Evolutionary conservation across 1,284 basidiomycete genomes (phyloP).

Genomic region (Hemileia vastatrix): DNA sequence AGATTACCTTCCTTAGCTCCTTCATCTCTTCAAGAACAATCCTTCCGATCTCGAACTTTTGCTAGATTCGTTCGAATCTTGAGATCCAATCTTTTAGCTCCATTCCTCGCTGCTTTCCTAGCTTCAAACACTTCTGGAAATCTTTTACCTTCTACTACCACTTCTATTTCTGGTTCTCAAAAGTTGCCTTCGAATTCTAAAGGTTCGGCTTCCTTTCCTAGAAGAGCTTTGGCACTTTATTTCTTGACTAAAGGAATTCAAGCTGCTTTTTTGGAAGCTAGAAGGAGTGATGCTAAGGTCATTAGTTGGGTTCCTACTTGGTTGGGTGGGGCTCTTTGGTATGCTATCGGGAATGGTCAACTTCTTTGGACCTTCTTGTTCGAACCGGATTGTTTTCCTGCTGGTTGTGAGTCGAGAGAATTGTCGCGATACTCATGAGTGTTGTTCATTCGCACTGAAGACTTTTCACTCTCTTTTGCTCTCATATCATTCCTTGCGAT

Average conservation of each 20-base stretch:
- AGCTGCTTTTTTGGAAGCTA: constrained; percentile 25
- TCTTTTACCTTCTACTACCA: constrained; percentile 26
- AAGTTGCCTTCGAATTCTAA: constrained; percentile 25
- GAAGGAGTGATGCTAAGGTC: constrained; percentile 17
- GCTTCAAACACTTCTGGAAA: too few species aligned
- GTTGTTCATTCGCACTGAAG: neutral
- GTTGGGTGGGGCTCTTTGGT: constrained; percentile 32
- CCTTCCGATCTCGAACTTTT: too few species aligned
- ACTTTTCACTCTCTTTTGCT: too few species aligned
- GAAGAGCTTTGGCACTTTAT: constrained; percentile 28
- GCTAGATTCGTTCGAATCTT: too few species aligned
- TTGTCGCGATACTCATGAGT: neutral
- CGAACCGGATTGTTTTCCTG: constrained; percentile 32
- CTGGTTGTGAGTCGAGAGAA: constrained; percentile 22
- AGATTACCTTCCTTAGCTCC: too few species aligned
- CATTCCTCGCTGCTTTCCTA: too few species aligned
- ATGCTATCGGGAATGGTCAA: constrained; percentile 36
- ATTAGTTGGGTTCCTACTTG: constrained; percentile 33
- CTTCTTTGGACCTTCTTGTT: constrained; percentile 36
- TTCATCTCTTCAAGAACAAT: too few species aligned
- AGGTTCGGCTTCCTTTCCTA: constrained; percentile 10
- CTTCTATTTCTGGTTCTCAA: constrained; percentile 23
- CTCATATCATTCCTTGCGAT: too few species aligned
- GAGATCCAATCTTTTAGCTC: too few species aligned
- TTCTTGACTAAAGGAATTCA: constrained; percentile 29